A percentile compares a stretch with the other conserved stretches of the same genome.
phyloP scores from a whole-genome alignment of 352 stramenopile species.

The Phytophthora melonis region DNA sequence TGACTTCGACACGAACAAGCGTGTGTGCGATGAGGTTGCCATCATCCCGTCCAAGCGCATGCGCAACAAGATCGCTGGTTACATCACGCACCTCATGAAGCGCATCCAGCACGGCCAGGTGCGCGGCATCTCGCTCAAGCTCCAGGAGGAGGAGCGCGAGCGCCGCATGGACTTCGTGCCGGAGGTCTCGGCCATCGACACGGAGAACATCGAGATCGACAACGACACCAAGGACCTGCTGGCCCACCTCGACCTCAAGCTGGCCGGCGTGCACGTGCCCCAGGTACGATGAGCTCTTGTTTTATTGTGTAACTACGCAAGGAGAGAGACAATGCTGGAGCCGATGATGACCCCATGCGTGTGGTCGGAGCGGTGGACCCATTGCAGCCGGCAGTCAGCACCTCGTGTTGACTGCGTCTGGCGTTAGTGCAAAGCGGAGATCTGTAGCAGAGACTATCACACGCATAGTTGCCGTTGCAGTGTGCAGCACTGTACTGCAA shows the following conservation, averaged over 20 bases:
- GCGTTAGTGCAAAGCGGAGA: conserved; percentile 19
- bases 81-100: conserved; percentile 99
- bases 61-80: conserved; percentile 99
- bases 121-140: conserved; percentile 99
- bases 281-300: conserved; percentile 68
- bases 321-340: conserved; percentile 77
- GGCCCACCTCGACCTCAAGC: conserved; percentile 95
- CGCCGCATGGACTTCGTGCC: conserved; percentile 99
- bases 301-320: background rate
- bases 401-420: conserved; percentile 6
- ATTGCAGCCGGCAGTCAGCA: conserved; percentile 38
- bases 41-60: conserved; percentile 99
- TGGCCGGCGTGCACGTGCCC: conserved; percentile 90
- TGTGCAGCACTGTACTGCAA: conserved; percentile 5
- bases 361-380: conserved; percentile 72
- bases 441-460: conserved; percentile 17
- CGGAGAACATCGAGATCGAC: conserved; percentile 97
- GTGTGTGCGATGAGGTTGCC: conserved; percentile 96
- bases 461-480: conserved; percentile 1
- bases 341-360: conserved; percentile 58
- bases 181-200: conserved; percentile 96
- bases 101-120: conserved; percentile 99
- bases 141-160: conserved; percentile 99
- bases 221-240: conserved; percentile 99
- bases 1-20: conserved; percentile 99